Evolutionary conservation across 805 yeast genomes (phyloP), one percentile per base, ranked within the genome.

Genomic region (Groenewaldozyma tartarivorans): DNA sequence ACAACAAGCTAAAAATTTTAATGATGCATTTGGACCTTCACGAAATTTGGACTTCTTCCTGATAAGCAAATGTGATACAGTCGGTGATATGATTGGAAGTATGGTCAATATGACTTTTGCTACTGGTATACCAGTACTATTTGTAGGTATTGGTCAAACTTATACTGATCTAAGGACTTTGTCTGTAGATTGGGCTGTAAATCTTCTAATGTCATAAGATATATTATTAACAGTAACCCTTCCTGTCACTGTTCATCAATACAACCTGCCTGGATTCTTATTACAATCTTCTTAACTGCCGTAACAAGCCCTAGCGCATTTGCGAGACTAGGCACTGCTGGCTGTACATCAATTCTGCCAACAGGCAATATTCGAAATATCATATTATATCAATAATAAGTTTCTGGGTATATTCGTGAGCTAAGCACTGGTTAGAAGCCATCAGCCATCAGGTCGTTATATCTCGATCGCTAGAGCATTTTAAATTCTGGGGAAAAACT

Each of bases 41-140:
- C 68, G 97, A 41, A 71, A 74, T 32, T 66, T 90, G 34, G 96
- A 92, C 60, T 92, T 88, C 57, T 92, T 90, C 64, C 80, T 90
- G 44, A 81, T 90, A 30, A 82, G 95, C 37, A 90, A 90, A 60
- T 92, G 96, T 53, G 98, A 90, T 58, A 92, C 98, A 0, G 98
- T 90, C 21, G 98, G 97, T 22, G 95, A 87, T 54, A 71, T 90
- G 75, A 79, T 90, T 34, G 98, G 98, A 19, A 79, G 95, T 1
- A 84, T 90, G 85, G 96, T 90, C 20, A 92, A 92, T 60, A 85
- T 90, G 95, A 96, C 94, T 1, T 83, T 83, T 68, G 88, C 96
- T 4, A 92, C 97, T 0, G 85, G 88, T 24, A 92, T 90, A 18
- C 98, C 98, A 0, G 92, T 90, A 29, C 68, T 90, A 49, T 92